Conservation (phyloP, 352 stramenopile species). For the Globisporangium megalacanthum region DNA sequence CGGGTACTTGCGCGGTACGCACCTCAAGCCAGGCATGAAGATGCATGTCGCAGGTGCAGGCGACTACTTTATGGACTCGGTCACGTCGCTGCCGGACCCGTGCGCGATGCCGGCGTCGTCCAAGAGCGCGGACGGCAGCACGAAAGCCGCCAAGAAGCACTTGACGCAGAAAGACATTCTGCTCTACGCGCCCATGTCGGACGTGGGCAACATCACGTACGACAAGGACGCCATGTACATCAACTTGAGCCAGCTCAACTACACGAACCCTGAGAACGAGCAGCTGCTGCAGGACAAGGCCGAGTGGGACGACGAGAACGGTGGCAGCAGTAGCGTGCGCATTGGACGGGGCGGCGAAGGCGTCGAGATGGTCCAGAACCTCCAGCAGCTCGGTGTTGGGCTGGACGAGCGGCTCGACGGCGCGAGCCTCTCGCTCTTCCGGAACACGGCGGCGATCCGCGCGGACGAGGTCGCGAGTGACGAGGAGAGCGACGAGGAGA, state of each 20-base stretch:
- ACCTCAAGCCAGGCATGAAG: constrained; percentile 95
- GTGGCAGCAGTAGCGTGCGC: constrained; percentile 29
- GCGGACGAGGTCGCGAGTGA: constrained; percentile 70
- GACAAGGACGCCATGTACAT: constrained; percentile 99
- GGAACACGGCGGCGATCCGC: constrained; percentile 84
- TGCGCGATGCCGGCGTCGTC: constrained; percentile 88
- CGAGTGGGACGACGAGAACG: constrained; percentile 44
- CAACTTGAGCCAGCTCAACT: constrained; percentile 92
- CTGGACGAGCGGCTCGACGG: constrained; percentile 94
- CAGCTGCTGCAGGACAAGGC: constrained; percentile 47
- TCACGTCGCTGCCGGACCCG: constrained; percentile 95
- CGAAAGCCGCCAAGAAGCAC: constrained; percentile 79
- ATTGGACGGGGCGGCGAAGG: constrained; percentile 65
- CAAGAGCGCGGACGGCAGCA: constrained; percentile 16
- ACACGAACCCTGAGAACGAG: constrained; percentile 91
- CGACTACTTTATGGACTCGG: constrained; percentile 95
- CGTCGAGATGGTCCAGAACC: constrained; percentile 92
- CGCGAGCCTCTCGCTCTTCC: constrained; percentile 95
- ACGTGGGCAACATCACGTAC: constrained; percentile 97
- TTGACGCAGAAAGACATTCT: constrained; percentile 94
- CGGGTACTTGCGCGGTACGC: constrained; percentile 97
- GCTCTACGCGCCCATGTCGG: constrained; percentile 82
- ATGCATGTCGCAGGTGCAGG: constrained; percentile 98
- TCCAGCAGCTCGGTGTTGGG: constrained; percentile 89
- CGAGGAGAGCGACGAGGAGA: constrained; percentile 47